Base-by-base conservation (phyloP, 441 rosid species). In the Sinapis alba region DNA sequence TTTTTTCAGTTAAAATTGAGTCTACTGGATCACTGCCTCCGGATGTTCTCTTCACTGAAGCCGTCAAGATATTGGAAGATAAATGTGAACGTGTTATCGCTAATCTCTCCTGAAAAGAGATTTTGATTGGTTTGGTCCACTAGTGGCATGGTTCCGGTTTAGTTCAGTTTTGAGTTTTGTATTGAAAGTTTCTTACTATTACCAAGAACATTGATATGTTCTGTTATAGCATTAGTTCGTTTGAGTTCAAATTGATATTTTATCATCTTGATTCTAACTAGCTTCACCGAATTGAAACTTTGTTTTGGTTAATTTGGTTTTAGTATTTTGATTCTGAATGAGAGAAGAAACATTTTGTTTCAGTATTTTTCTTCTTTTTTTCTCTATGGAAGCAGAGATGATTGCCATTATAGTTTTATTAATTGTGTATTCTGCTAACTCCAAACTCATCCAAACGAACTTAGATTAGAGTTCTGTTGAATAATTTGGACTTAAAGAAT, bases 61-160 rank as follows among this genome's bases (percentile, higher is more conserved):
- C 98, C 7, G 96, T 93, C 81, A 93, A 90, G 89, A 80, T 91
- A 70, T 81, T 95, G 85, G 99, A 95, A 86, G 90, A 86, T 57
- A 95, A 95, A 72, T 93, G 97, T 4, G 87, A 90, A 80, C 83
- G 91, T 34, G 89, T 93, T 58, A 77, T 93, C 68, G 73, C 84
- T 1, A 93, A 86, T 71, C 90, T 93, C 68, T 87, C 97, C 43
- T 90, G 85, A 90, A 47, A n/a, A 41, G 50, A 13, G 16, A 41
- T 41, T 41, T 13, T 41, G 50, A 5, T 41, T 41, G 50, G 16
- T 2, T 67, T 51, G 60, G 28, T 19, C 32, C 8, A 57, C 7
- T 56, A 34, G 24, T 28, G 72, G 62, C 15, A 13, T 54, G n/a
- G 57, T 68, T 60, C 59, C 51, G 45, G 65, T 62, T 28, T 54